Conservation (phyloP, 2,329 filamentous ascomycete genomes). For the Talaromyces sp. region DNA sequence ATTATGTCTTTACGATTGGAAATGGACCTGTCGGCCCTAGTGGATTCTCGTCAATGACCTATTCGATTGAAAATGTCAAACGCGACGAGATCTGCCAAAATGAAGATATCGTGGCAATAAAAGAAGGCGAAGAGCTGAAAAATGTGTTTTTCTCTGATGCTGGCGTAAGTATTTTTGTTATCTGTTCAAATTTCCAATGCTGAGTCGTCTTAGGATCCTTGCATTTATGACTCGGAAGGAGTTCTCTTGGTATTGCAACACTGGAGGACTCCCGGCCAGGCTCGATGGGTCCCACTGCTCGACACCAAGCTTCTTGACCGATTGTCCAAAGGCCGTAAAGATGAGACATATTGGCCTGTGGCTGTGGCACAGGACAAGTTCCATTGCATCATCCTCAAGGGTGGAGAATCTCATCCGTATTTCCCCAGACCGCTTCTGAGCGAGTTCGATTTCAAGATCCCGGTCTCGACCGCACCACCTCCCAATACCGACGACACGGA, state of each 20-base stretch:
- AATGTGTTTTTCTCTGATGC: constrained; percentile 88
- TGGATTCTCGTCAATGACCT: constrained; percentile 72
- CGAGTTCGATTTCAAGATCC: constrained; percentile 89
- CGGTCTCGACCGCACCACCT: constrained; percentile 57
- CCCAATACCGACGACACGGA: constrained; percentile 34
- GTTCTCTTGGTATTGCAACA: constrained; percentile 82
- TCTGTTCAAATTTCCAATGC: not conserved
- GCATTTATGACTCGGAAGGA: constrained; percentile 90
- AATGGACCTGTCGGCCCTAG: constrained; percentile 81
- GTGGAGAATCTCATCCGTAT: constrained; percentile 86
- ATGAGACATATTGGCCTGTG: constrained; percentile 91
- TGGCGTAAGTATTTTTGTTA: constrained; percentile 57
- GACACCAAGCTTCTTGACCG: constrained; percentile 83
- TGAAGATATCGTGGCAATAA: constrained; percentile 83
- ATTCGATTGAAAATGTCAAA: constrained; percentile 93
- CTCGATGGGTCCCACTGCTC: constrained; percentile 85
- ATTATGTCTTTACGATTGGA: constrained; percentile 94
- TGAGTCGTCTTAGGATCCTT: constrained; percentile 64
- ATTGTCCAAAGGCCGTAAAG: constrained; percentile 76
- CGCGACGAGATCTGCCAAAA: constrained; percentile 91
- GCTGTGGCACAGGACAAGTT: constrained; percentile 88
- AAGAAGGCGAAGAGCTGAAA: constrained; percentile 66
- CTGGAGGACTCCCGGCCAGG: constrained; percentile 82
- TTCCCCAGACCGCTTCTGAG: constrained; percentile 85
- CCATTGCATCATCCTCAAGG: constrained; percentile 98